Base-by-base conservation (phyloP, 1,284 basidiomycete genomes). In the Xerocomus nothofagi region DNA sequence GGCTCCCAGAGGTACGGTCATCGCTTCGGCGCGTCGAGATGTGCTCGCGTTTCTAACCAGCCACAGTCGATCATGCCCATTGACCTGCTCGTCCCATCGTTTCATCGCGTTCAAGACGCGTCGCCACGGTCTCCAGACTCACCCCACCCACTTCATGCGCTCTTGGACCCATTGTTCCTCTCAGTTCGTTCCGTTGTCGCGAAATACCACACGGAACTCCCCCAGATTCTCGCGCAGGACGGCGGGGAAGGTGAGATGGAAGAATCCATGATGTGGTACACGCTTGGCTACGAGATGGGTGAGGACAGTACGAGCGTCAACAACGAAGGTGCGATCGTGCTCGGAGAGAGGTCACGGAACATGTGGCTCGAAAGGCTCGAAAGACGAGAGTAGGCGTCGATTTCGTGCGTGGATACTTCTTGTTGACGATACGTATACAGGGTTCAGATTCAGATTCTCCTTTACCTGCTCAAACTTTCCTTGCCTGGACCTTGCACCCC, bases 221-320 rank as follows among this genome's bases (percentile, higher is more conserved):
- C 79, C 0, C 72, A 75, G 49, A 76, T 86, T n/a, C 72, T 88
- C 4, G 64, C 68, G 0, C 74, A 81, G 40, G 79, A 77, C 4
- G 80, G 79, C 15, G 83, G 80, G 3, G 74, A 73, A 7, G 81
- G 77, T 2, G 84, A 82, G 51, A 67, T 77, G 32, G 86, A 89
- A 55, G 83, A 85, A 50, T 74, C 73, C 3, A 81, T 86, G 75
- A 84, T 89, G 84, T 87, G 82, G 82, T 88, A 78, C 54, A 76
- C 80, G 0, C 67, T 83, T 23, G 73, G 73, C 37, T 74, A 84
- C 61, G 86, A 86, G 61, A 66, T 65, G 20, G 70, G 70, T 21
- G 66, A 67, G 11, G 60, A 48, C 23, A 48, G 51, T 11, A 52
- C 54, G 38, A 27, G 24, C 18, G 55, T 53, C n/a, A 55, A 63